Evolutionary conservation across 805 yeast species (phyloP), one percentile per base, ranked within the genome.

Genomic region (Candida tibetensis): DNA sequence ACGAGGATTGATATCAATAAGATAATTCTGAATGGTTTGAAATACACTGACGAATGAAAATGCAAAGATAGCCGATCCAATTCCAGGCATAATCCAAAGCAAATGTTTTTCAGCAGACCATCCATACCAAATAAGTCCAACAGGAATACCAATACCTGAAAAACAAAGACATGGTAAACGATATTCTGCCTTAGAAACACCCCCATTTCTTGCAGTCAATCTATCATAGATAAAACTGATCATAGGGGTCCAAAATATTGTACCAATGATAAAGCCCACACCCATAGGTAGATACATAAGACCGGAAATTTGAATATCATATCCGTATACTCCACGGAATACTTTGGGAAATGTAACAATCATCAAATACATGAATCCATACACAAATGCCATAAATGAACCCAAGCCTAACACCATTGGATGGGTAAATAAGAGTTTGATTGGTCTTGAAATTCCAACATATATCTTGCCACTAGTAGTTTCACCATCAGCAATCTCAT

Each of bases 331-430:
- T 2, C 53, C 48, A 13, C 49, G 40, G 39, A 51, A 66, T 2
- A 66, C 60, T 7, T 51, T 40, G 2, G 70, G 72, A 43, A 64
- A 66, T 2, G 71, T 60, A 7, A 64, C 64, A 31, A 66, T 56
- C 69, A 66, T 62, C 40, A 66, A 46, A 45, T 66, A 66, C 61
- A 66, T 55, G 41, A 66, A 64, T n/a, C 69, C 70, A 41, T 66
- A 66, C 8, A 60, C 57, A 46, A 66, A 62, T 2, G 71, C 71
- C 69, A 66, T 62, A 44, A 63, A 66, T 10, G 68, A 55, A 1
- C 72, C 71, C 37, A 66, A 52, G 0, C 71, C 71, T 26, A 63
- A 46, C 10, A 66, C 53, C 64, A 66, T 63, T 2, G 71, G 70
- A 41, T 66, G 63, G 14, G 59, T 52, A 40, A 51, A 48, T 8